Base-by-base conservation (phyloP, 495 filamentous ascomycete genomes). In the Lasiosphaeriaceae sp. region DNA sequence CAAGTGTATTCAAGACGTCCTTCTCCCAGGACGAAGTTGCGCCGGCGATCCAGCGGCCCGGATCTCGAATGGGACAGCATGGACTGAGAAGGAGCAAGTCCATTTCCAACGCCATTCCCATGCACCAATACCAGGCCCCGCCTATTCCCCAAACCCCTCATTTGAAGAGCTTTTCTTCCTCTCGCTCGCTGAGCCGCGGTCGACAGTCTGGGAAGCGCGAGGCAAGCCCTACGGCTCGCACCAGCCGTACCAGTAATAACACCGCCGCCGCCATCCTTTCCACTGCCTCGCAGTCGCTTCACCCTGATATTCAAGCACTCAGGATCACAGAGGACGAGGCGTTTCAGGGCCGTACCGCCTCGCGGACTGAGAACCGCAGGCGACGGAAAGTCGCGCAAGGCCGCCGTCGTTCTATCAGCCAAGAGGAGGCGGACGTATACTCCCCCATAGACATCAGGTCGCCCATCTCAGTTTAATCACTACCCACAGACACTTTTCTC, bases 1-100 rank as follows among this genome's bases (percentile, higher is more conserved):
- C 69, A 22, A 72, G 66, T 52, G 50, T 70, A 7, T 64, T 68
- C 51, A 21, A 54, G 21, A 52, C 50, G 2, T 43, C 46, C 1
- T 54, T 54, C 55, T 35, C 47, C 11, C 35, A 35, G n/a, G 31
- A 11, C 34, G 47, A 57, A 19, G 49, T 56, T 47, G 43, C 52
- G 50, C 39, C 37, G 20, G 22, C 19, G 19, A 45, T 17, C 34
- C 51, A 14, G 11, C 29, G 34, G 6, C 16, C 44, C 19, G 6
- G 41, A 41, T 20, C 44, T 20, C 43, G 34, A 26, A 6, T 26
- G 11, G 52, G 39, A 1, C 46, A 52, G 9, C 50, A 41, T 43
- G 39, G 39, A 43, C 14, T 43, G 19, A 19, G 11, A 22, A 52
- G 52, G 34, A 56, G 58, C 29, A 55, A 54, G 39, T 55, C 52